Base-by-base conservation (phyloP, 2,329 filamentous ascomycete species). In the Podosphaera fusca region DNA sequence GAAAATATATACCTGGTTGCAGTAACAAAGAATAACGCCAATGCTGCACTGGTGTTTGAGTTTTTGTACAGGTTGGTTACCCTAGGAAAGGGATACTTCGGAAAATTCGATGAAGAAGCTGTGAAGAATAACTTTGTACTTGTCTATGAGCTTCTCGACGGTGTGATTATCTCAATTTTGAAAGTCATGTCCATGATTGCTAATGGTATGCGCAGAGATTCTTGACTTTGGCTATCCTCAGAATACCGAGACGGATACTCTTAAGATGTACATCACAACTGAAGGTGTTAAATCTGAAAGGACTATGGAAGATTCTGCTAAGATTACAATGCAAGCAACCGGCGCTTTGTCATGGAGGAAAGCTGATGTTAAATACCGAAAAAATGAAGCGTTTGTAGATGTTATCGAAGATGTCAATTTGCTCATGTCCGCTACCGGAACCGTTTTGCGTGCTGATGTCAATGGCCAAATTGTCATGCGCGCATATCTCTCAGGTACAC, bases 221-320 rank as follows among this genome's bases (percentile, higher is more conserved):
- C 81, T 98, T 69, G 92, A 98, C 71, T 98, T 98, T 71, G 92
- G 92, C 61, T 98, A 98, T 69, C 92, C 92, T 38, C 92, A 98
- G 70, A 96, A 96, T 70, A 98, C 92, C 61, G 92, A 98, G 72
- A 95, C 90, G 56, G 92, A 98, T 70, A 96, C 92, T 14, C 75
- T 98, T 65, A 98, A 98, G 73, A 96, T 96, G 90, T 98, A 98
- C 75, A 98, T 98, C 67, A 98, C 94, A 49, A 98, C 92, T 40
- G 92, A 98, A 73, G 92, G 92, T 58, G 90, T 98, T 72, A 95
- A 95, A 71, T 94, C 88, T 36, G 88, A 88, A 69, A 75, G 81
- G 63, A 82, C 78, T 63, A 84, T 82, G 72, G 87, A 95, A 68
- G 90, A 98, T 70, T 95, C 90, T 55, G 90, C 88, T 63, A 92